Evolutionary conservation across 345 rosid genomes (phyloP), one percentile per base, ranked within the genome.

Genomic region (Geranium rotundifolium): DNA sequence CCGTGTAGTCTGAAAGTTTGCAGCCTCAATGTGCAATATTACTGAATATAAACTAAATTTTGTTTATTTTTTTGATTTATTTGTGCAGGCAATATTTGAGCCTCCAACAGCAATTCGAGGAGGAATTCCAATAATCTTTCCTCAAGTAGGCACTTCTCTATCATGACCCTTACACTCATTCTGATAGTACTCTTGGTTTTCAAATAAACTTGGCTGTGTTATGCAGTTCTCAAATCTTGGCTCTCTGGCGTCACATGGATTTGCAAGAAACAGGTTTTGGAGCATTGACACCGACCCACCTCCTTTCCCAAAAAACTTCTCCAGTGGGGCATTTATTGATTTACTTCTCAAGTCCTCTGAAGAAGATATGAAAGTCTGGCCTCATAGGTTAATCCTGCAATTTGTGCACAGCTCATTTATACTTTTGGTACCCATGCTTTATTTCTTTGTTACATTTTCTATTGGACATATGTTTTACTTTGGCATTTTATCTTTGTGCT

Each of bases 91-190:
- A 52, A 67, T 72, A 41, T 89, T 85, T 77, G 80, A 80, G 74
- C 88, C 95, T 56, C 84, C 95, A 49, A 92, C 85, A 73, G 85
- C 95, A 41, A 87, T 92, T 62, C 91, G 93, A 58, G 98, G 98
- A 76, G 98, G 98, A 57, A 92, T 92, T 71, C 98, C 98, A 1
- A 71, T 92, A 63, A 87, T 95, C 74, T 92, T 92, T 76, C 96
- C 96, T 60, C 96, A 92, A 76, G 98, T 87, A 71, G 61, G 79
- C 74, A 64, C 64, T 65, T 31, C 39, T 64, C 65, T 58, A 29
- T 62, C 19, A 58, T 64, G 59, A 57, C 41, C 30, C 27, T 52
- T 19, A 10, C 9, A 1, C 30, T 54, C 50, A 62, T 73, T 57
- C 52, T 58, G 63, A 60, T 62, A 57, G 9, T 15, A n/a, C 65